Evolutionary conservation across 805 yeast species (phyloP).

Genomic region (Yueomyces sp.): DNA sequence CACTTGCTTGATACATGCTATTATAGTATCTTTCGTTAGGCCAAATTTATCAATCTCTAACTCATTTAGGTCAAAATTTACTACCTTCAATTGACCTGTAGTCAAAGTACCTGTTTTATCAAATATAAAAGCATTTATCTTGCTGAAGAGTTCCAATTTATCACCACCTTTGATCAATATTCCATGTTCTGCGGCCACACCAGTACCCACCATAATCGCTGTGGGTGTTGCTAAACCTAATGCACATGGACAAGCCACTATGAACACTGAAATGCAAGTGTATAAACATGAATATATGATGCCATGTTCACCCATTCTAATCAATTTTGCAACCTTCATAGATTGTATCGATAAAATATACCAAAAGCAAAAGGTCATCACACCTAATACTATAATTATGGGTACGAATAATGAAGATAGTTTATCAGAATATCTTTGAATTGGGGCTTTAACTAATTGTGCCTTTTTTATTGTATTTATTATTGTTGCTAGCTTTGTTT

Average conservation of each 20-base stretch:
- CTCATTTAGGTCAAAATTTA: slow-evolving; percentile 30
- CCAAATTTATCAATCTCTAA: not conserved
- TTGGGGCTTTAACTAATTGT: slow-evolving; percentile 78
- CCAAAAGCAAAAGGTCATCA: slow-evolving; percentile 59
- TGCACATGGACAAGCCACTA: slow-evolving; percentile 98
- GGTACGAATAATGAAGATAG: slow-evolving; percentile 84
- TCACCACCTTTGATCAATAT: slow-evolving; percentile 90
- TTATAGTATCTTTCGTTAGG: not conserved
- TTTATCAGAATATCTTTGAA: slow-evolving; percentile 77
- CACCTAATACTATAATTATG: slow-evolving; percentile 44
- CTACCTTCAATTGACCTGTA: slow-evolving; percentile 38
- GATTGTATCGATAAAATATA: slow-evolving; percentile 23
- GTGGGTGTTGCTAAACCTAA: slow-evolving; percentile 96
- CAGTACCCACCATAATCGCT: slow-evolving; percentile 98
- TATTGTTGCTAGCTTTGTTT: slow-evolving; percentile 78
- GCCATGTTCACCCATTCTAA: slow-evolving; percentile 33
- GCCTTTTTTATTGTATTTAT: slow-evolving; percentile 80
- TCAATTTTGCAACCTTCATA: slow-evolving; percentile 27
- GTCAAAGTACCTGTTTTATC: slow-evolving; percentile 97
- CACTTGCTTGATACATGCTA: not conserved
- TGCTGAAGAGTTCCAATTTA: slow-evolving; percentile 59
- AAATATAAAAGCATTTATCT: slow-evolving; percentile 55
- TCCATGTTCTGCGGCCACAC: slow-evolving; percentile 85
- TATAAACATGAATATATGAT: slow-evolving; percentile 56
- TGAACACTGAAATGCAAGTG: slow-evolving; percentile 80